phyloP scores from a whole-genome alignment of 495 filamentous ascomycete species.

The Neurospora sp. region DNA sequence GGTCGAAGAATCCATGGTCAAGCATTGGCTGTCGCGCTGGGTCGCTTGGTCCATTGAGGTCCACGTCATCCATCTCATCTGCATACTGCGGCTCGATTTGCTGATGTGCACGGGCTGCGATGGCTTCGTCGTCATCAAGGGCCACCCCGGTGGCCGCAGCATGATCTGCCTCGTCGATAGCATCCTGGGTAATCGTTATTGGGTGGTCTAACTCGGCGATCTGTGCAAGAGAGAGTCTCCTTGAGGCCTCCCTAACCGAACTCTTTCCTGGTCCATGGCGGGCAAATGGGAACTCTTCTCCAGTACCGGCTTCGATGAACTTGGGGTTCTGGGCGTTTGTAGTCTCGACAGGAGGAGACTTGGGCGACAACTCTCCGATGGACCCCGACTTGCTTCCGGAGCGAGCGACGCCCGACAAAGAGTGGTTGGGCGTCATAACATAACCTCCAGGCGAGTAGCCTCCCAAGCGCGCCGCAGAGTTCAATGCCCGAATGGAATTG shows the following conservation, averaged over 20 bases:
- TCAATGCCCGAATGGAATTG: constrained; percentile 60
- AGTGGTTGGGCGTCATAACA: constrained; percentile 55
- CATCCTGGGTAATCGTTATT: constrained; percentile 30
- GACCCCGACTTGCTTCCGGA: constrained; percentile 44
- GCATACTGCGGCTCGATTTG: constrained; percentile 22
- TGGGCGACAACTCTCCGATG: constrained; percentile 14
- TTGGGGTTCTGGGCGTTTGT: neutral
- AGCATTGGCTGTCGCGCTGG: constrained; percentile 10
- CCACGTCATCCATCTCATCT: constrained; percentile 9
- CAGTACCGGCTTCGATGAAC: constrained; percentile 15
- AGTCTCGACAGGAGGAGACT: neutral
- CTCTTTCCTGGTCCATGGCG: constrained; percentile 37
- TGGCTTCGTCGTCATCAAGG: constrained; percentile 23
- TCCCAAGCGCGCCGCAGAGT: constrained; percentile 53
- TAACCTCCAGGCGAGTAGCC: constrained; percentile 64
- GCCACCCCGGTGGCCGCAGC: constrained; percentile 5
- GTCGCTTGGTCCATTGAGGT: neutral
- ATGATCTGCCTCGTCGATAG: constrained; percentile 36
- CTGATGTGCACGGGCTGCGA: constrained; percentile 21
- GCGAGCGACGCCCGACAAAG: constrained; percentile 46
- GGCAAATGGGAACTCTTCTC: constrained; percentile 26
- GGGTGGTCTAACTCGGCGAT: constrained; percentile 37
- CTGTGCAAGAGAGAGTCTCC: constrained; percentile 33
- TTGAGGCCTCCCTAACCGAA: constrained; percentile 33
- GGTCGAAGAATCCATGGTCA: constrained; percentile 1